Percentiles rank a stretch among this genome's conserved stretches.
phyloP scores from a whole-genome alignment of 768 basidiomycete genomes.

The Chlorophyllum brunneum region DNA sequence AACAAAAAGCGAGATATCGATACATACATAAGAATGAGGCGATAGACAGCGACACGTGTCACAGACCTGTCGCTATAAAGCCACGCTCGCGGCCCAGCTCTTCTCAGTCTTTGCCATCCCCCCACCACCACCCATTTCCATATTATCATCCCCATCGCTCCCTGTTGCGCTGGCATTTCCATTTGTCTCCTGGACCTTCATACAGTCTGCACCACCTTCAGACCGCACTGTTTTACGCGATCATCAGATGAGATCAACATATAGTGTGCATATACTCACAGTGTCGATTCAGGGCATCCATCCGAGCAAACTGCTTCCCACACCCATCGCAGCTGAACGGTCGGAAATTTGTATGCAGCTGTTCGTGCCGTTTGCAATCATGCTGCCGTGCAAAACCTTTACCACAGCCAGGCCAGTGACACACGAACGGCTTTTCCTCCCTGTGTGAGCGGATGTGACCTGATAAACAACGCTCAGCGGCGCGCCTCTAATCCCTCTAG shows the following conservation, averaged over 20 bases:
- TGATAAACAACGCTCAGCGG: constrained; percentile 23
- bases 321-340: constrained; percentile 95
- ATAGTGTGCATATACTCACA: constrained; percentile 46
- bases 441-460: constrained; percentile 95
- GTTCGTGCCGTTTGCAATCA: constrained; percentile 95
- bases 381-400: constrained; percentile 95
- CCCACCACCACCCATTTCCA: constrained; percentile 13
- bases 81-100: not conserved
- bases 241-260: not conserved
- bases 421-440: constrained; percentile 92
- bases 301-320: constrained; percentile 86
- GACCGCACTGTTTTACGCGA: constrained; percentile 18
- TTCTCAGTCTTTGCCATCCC: not conserved
- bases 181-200: constrained; percentile 18
- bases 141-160: not conserved
- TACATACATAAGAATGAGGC: not conserved
- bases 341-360: constrained; percentile 87
- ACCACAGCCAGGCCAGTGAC: constrained; percentile 91
- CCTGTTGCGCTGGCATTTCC: not conserved
- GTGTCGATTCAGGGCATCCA: constrained; percentile 94
- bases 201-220: constrained; percentile 28
- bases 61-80: constrained; percentile 6
- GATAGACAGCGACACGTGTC: too few relatives aligned
- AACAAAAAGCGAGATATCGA: constrained; percentile 1
- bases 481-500: not conserved